Conservation (phyloP, 768 basidiomycete genomes). For the Kwoniella heveanensis region DNA sequence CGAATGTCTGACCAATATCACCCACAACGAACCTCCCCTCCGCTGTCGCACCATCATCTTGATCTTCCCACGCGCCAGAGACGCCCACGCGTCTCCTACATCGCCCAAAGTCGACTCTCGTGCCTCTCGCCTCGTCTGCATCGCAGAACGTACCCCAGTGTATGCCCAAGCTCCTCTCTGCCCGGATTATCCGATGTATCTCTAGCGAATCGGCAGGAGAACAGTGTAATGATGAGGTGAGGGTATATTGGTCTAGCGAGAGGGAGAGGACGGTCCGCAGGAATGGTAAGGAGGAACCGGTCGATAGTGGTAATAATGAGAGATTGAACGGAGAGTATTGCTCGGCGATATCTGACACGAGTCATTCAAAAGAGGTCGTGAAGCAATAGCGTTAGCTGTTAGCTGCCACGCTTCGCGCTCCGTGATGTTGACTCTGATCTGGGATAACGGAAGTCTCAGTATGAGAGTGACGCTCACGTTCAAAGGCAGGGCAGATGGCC, state of each 20-base stretch:
- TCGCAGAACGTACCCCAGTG: conserved; percentile 54
- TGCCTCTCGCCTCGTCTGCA: conserved; percentile 43
- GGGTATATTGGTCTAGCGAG: conserved; percentile 53
- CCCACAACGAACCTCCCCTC: conserved; percentile 37
- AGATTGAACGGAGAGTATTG: conserved; percentile 49
- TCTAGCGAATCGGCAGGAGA: conserved; percentile 45
- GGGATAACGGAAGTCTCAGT: too few species aligned
- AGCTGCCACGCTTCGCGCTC: too few species aligned
- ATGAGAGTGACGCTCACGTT: conserved; percentile 31
- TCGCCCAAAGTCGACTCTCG: conserved; percentile 47
- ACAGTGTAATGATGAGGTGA: conserved; percentile 51
- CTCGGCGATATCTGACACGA: conserved; percentile 51
- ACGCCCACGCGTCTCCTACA: conserved; percentile 31
- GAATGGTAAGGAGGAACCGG: conserved; percentile 55
- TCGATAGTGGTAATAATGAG: conserved; percentile 51
- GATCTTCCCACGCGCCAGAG: conserved; percentile 31
- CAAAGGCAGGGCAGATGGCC: conserved; percentile 54
- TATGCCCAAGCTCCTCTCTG: conserved; percentile 39
- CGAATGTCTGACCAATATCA: conserved; percentile 45
- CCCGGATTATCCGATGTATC: conserved; percentile 39
- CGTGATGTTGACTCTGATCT: too few species aligned
- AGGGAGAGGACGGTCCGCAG: conserved; percentile 52
- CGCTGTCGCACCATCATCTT: conserved; percentile 11
- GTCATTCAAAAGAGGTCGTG: too few species aligned
- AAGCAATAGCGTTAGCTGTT: too few species aligned